Evolutionary conservation across 164 flowering plant genomes (phyloP), one percentile per base, ranked within the genome.

Genomic region (Akebia trifoliata): DNA sequence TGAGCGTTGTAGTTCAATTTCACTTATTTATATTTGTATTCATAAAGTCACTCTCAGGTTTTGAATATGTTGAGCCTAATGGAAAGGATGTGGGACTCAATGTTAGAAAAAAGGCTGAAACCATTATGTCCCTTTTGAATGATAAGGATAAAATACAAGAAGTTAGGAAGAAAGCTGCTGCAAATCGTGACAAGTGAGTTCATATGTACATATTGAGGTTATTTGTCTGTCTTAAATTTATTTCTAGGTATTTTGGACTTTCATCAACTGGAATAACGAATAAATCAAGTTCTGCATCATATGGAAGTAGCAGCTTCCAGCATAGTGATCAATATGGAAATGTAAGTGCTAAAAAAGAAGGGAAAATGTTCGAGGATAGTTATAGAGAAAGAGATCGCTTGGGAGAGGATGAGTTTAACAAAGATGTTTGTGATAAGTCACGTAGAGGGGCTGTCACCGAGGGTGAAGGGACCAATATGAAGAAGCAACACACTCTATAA

Each of bases 41-140:
- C 45, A 24, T 66, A 36, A 53, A 94, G 99, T 79, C 99, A 25
- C 81, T 94, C 14, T 63, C 97, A 61, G 75, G 80, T 62, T 94
- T 94, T 74, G 97, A 90, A 65, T 84, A 78, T 78, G 86, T 80
- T 57, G 99, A 94, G 69, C 96, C 94, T 63, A 91, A 63, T 76
- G 97, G 97, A 48, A 94, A 90, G 74, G 99, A 94, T 67, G 9
- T 77, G 76, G 99, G 99, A 35, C 78, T 94, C 56, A 94, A 94
- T 74, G 99, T 94, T 65, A 81, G 99, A 70, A 94, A 94, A 71
- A 94, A 88, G 74, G 89, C 79, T 25, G 96, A 94, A 71, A 81
- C 61, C 37, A 79, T 94, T 31, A 76, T 75, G 26, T 62, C 70
- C 28, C 86, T 91, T 64, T 58, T 94, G 66, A 82, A 85, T 70